phyloP scores from a whole-genome alignment of 106 monocot species.

The Agapanthus africanus region DNA sequence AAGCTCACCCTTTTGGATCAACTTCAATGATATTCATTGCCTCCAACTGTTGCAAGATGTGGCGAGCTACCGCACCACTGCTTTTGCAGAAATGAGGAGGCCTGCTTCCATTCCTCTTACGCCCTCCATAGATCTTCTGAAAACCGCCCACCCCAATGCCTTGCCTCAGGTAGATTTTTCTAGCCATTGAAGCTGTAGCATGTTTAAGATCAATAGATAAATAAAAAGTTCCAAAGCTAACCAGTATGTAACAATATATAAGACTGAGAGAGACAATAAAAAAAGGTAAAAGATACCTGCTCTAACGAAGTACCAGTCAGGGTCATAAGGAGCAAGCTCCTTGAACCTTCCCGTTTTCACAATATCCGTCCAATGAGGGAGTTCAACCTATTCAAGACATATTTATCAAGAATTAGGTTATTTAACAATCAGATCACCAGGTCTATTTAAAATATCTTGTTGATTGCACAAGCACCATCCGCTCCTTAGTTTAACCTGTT shows the following conservation, averaged over 20 bases:
- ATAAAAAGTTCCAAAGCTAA: too few species aligned
- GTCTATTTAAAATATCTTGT: too few species aligned
- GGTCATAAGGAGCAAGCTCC: constrained; percentile 35
- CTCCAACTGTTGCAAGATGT: constrained; percentile 55
- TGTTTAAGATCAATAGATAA: too few species aligned
- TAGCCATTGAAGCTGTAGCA: constrained; percentile 33
- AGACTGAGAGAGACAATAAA: background rate
- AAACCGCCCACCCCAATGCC: constrained; percentile 41
- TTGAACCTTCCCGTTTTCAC: constrained; percentile 38
- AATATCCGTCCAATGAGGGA: constrained; percentile 34
- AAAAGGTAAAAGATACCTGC: constrained; percentile 14
- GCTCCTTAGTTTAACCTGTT: too few species aligned
- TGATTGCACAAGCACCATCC: too few species aligned
- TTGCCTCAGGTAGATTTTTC: constrained; percentile 38
- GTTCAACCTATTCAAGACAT: constrained; percentile 24
- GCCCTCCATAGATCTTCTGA: constrained; percentile 39
- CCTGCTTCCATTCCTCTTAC: constrained; percentile 41
- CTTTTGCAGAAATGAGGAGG: constrained; percentile 83
- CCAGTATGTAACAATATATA: too few species aligned
- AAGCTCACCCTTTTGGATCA: constrained; percentile 41
- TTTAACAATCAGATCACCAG: too few species aligned
- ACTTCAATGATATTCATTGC: constrained; percentile 49
- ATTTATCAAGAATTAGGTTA: too few species aligned
- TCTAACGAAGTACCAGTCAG: constrained; percentile 37
- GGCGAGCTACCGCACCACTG: constrained; percentile 56